A percentile compares a stretch with the other conserved stretches of the same genome.
Evolutionary conservation across 2,329 filamentous ascomycete genomes (phyloP).

Genomic region (Fusarium staphyleae): DNA sequence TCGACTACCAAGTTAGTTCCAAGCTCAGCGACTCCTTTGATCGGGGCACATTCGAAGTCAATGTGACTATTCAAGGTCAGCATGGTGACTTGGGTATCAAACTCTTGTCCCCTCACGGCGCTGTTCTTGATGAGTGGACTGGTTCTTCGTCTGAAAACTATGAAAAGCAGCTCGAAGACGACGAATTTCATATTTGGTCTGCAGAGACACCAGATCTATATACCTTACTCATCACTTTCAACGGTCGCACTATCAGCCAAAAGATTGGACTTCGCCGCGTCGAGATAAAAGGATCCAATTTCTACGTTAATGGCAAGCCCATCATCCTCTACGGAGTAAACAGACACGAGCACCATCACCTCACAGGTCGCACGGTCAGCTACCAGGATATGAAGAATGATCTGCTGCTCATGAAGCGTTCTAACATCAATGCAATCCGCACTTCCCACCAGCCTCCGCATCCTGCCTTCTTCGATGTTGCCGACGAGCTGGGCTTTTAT

Average conservation of each 20-base stretch:
- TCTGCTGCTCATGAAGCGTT: slow-evolving; percentile 69
- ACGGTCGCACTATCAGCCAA: slow-evolving; percentile 54
- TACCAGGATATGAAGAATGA: slow-evolving; percentile 67
- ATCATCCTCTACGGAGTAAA: slow-evolving; percentile 74
- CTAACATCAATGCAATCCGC: slow-evolving; percentile 75
- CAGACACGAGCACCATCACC: slow-evolving; percentile 73
- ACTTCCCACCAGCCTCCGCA: slow-evolving; percentile 73
- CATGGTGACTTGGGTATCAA: slow-evolving; percentile 51
- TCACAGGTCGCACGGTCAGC: slow-evolving; percentile 67
- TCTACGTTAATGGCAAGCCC: slow-evolving; percentile 69
- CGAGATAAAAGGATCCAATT: slow-evolving; percentile 66
- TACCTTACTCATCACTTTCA: slow-evolving; percentile 51
- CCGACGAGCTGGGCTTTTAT: slow-evolving; percentile 70
- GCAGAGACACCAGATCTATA: slow-evolving; percentile 73
- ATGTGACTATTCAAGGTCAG: slow-evolving; percentile 55
- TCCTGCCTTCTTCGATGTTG: slow-evolving; percentile 64
- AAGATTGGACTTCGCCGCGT: slow-evolving; percentile 69
- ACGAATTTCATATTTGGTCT: slow-evolving; percentile 69
- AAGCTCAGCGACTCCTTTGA: slow-evolving; percentile 64
- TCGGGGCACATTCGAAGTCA: slow-evolving; percentile 55
- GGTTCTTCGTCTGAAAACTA: slow-evolving; percentile 42
- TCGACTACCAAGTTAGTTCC: slow-evolving; percentile 55
- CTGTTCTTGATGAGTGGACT: slow-evolving; percentile 40
- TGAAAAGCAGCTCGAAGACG: slow-evolving; percentile 53
- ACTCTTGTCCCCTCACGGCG: slow-evolving; percentile 47